These are phyloP conservation scores for Fusarium pseudonygamai DNA, from an alignment of 2,329 filamentous ascomycete genomes.

Conservation along the genomic window DNA sequence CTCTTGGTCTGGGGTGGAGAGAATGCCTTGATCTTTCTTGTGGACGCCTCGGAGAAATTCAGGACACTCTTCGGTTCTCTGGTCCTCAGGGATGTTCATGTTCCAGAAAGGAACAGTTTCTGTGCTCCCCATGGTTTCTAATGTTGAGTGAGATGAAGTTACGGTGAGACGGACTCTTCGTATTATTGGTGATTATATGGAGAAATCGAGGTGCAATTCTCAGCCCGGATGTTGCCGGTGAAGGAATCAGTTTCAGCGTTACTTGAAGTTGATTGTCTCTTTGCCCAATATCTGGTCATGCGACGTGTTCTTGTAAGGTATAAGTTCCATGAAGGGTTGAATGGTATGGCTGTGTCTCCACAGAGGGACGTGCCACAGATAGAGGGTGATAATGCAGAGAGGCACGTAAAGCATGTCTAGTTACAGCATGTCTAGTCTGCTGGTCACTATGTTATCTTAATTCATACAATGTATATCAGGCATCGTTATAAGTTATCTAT, in stretches of 20 bases:
- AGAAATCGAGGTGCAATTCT: background rate
- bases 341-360: slow-evolving; percentile 11
- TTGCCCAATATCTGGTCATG: background rate
- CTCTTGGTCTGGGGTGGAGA: slow-evolving; percentile 74
- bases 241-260: background rate
- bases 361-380: background rate
- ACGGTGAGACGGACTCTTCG: slow-evolving; percentile 18
- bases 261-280: background rate
- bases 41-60: slow-evolving; percentile 71
- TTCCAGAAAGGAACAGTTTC: slow-evolving; percentile 77
- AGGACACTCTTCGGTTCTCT: slow-evolving; percentile 75
- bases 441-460: background rate
- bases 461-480: background rate
- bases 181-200: background rate
- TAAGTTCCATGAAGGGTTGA: background rate
- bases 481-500: background rate
- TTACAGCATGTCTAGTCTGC: background rate
- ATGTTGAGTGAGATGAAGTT: slow-evolving; percentile 1
- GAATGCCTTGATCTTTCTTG: slow-evolving; percentile 74
- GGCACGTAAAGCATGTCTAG: background rate
- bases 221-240: background rate
- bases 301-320: background rate
- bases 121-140: slow-evolving; percentile 49
- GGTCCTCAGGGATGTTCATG: slow-evolving; percentile 73
- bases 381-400: background rate